Percentiles rank a stretch among this genome's conserved stretches.
Evolutionary conservation across 2,329 filamentous ascomycete genomes (phyloP).

Genomic region (Arthrobotrys sinensis): DNA sequence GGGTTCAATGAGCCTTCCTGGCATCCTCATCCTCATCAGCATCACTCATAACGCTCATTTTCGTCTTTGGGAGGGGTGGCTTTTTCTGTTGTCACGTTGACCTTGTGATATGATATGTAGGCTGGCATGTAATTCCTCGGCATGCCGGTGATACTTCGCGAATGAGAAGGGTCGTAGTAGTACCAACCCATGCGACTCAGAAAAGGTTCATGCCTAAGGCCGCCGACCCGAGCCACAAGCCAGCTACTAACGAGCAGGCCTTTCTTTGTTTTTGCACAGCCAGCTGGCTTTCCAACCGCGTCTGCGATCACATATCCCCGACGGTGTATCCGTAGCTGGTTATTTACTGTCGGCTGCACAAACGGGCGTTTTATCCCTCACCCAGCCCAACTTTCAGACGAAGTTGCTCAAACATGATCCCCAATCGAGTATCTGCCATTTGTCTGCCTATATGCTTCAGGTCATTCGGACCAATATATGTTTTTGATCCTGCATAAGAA

Average conservation of each 20-base stretch:
- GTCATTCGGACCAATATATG: constrained; percentile 36
- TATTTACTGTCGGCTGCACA: constrained; percentile 29
- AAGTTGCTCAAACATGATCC: constrained; percentile 10
- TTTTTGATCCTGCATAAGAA: constrained; percentile 47
- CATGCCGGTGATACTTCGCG: constrained; percentile 43
- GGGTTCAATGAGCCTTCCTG: constrained; percentile 34
- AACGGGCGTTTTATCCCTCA: constrained; percentile 59
- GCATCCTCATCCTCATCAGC: constrained; percentile 17
- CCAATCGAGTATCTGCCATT: constrained; percentile 8
- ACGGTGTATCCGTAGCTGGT: constrained; percentile 57
- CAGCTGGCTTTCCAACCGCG: constrained; percentile 26
- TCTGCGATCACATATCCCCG: constrained; percentile 44
- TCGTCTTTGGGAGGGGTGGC: constrained; percentile 24
- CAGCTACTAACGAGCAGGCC: not conserved
- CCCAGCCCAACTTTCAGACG: constrained; percentile 33
- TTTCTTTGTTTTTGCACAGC: constrained; percentile 40
- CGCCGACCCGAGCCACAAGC: constrained; percentile 44
- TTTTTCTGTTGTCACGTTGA: constrained; percentile 48
- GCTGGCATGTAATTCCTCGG: constrained; percentile 24
- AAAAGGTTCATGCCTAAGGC: constrained; percentile 42
- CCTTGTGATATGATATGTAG: constrained; percentile 36
- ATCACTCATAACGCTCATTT: constrained; percentile 20
- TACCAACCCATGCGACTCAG: constrained; percentile 20
- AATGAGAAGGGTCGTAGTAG: constrained; percentile 34
- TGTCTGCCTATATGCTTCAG: constrained; percentile 49